These are phyloP conservation scores for Geranium incanum DNA, from an alignment of 441 rosid species.

Conservation along the genomic window DNA sequence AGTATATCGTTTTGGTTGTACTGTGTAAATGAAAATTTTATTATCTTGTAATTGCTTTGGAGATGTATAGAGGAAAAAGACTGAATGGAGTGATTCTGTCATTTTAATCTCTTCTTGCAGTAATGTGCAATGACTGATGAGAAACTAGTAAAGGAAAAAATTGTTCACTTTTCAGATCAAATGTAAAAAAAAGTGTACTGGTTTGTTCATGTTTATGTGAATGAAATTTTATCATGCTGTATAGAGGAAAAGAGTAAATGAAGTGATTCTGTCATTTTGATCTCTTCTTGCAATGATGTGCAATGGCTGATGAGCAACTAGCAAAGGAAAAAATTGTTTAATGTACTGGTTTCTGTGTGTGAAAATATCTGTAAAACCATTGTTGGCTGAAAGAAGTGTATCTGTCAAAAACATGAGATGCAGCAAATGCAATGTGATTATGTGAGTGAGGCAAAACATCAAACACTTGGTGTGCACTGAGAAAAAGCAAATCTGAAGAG, in stretches of 20 bases:
- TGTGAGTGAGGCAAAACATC: not conserved
- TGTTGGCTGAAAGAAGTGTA: not conserved
- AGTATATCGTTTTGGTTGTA: too few relatives aligned
- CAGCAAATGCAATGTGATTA: not conserved
- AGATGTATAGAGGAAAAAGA: not conserved
- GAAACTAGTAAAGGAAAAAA: not conserved
- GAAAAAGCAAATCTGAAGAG: too few relatives aligned
- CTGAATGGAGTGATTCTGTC: not conserved
- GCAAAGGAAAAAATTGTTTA: too few relatives aligned
- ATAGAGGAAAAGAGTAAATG: not conserved
- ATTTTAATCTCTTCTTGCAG: not conserved
- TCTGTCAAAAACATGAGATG: too few relatives aligned
- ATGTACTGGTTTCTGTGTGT: not conserved
- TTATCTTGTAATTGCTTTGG: too few relatives aligned
- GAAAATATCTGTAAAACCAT: too few relatives aligned
- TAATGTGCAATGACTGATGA: not conserved
- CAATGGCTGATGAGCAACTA: not conserved
- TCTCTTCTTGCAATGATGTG: not conserved
- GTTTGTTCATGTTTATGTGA: too few relatives aligned
- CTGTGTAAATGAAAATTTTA: too few relatives aligned
- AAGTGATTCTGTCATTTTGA: not conserved
- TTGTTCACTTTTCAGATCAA: too few relatives aligned
- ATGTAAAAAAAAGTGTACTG: not conserved
- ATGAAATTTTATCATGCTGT: not conserved
- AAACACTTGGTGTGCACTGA: not conserved